A percentile compares a stretch with the other conserved stretches of the same genome.
Evolutionary conservation across 2,329 filamentous ascomycete species (phyloP).

Genomic region (Gnomoniopsis smithogilvyi): DNA sequence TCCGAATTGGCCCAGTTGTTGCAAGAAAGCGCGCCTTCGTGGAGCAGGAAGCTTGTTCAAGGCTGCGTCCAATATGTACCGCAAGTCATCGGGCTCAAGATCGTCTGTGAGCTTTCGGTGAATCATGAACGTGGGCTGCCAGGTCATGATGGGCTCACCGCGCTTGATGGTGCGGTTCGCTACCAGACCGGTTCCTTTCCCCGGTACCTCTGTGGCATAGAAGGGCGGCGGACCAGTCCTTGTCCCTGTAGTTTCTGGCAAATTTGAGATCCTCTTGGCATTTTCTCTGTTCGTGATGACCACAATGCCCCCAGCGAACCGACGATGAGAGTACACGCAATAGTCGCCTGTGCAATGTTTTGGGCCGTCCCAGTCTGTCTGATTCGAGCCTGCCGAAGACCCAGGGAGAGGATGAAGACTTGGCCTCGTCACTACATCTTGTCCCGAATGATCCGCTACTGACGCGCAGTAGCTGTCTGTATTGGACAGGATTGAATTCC

Average conservation of each 20-base stretch:
- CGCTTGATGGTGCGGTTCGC: constrained; percentile 20
- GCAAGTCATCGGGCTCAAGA: constrained; percentile 18
- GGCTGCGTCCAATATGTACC: constrained; percentile 22
- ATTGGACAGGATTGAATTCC: not conserved
- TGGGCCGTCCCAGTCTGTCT: constrained; percentile 9
- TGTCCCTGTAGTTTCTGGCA: constrained; percentile 1
- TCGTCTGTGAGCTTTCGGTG: constrained; percentile 22
- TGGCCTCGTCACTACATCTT: not conserved
- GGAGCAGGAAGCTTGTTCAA: constrained; percentile 18
- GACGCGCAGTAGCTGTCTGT: not conserved
- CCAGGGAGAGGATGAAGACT: not conserved
- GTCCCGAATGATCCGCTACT: not conserved
- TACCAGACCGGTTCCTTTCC: constrained; percentile 23
- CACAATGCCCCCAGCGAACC: constrained; percentile 18
- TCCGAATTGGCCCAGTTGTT: constrained; percentile 22
- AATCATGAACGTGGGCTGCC: constrained; percentile 22
- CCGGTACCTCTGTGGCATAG: constrained; percentile 17
- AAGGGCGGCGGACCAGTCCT: constrained; percentile 4
- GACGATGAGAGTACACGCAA: constrained; percentile 20
- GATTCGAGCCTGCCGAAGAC: not conserved
- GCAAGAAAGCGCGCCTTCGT: constrained; percentile 20
- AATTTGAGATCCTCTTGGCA: constrained; percentile 9
- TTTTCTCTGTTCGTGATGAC: constrained; percentile 19
- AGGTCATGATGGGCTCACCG: constrained; percentile 23
- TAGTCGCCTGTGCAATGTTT: constrained; percentile 20